Base-by-base conservation (phyloP, 305 asterid species). In the Plantago coronopus region DNA sequence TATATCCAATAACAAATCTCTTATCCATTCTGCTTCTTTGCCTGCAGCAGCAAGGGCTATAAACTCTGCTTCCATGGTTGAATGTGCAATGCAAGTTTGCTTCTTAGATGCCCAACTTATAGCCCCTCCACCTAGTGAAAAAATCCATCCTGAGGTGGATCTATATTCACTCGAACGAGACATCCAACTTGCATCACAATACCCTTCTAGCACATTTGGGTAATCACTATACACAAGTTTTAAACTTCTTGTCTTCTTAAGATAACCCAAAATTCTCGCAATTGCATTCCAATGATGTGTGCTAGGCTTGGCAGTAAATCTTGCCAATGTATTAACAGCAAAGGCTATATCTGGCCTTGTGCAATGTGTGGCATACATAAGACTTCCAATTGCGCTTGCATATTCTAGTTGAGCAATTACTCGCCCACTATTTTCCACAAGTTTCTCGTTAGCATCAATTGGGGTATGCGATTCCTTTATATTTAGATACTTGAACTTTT, bases 141-240 rank as follows among this genome's bases (percentile, higher is more conserved):
- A 57, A 13, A 42, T 42, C 21, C 44, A 20, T 0, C 50, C 38
- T 7, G 1, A 20, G 5, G 44, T 49, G 14, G 48, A 67, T 14
- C 50, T 59, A n/a, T 16, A 13, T 1, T 67, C 61, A 23, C 14
- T 12, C 0, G 18, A 6, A 59, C 42, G 23, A 13, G 56, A 50
- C 17, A 64, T 47, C 50, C 59, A 58, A 57, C 50, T 66, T 5
- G 59, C 51, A 57, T 57, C 65, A 8, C 1, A 34, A 57, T 57
- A 57, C 0, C 54, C 54, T n/a, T 54, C 50, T 37, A 54, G n/a
- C 18, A 64, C 45, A 21, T 20, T 15, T 15, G 54, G 45, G 23
- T 14, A 48, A 7, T 16, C 16, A 48, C 6, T 48, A 48, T 48
- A 18, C 0, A 17, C 11, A 44, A 7, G 31, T 27, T 27, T 31